A percentile compares a stretch with the other conserved stretches of the same genome.
phyloP scores from a whole-genome alignment of 225 moss, liverwort and hornwort species.

The Lunularia cruciata region DNA sequence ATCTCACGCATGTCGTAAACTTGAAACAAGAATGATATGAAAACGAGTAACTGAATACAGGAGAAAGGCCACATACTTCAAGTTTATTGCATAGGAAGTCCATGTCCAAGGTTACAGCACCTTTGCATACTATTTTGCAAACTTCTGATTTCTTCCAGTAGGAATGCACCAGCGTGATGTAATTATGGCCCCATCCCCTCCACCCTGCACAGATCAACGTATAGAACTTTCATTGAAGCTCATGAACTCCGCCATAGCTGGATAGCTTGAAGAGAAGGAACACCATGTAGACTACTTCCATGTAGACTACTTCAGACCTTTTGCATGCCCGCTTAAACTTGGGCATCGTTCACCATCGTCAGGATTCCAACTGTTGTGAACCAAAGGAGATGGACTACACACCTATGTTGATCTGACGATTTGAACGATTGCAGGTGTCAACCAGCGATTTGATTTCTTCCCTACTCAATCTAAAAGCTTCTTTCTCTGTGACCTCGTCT shows the following conservation, averaged over 20 bases:
- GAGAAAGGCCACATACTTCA: constrained; percentile 32
- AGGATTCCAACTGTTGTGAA: neutral
- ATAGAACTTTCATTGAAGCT: too few relatives aligned
- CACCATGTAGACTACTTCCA: too few relatives aligned
- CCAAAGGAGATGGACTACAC: neutral
- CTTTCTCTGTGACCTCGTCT: constrained; percentile 9
- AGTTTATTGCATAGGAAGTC: constrained; percentile 35
- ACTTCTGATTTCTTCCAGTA: constrained; percentile 41
- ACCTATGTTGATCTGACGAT: constrained; percentile 47
- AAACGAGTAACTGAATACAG: neutral
- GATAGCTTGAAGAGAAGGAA: too few relatives aligned
- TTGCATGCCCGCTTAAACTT: too few relatives aligned
- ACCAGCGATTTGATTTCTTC: constrained; percentile 27
- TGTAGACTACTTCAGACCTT: too few relatives aligned
- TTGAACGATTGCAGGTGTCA: constrained; percentile 21
- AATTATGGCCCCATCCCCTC: constrained; percentile 38
- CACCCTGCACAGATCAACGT: constrained; percentile 49
- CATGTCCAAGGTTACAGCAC: constrained; percentile 42
- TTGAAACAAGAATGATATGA: neutral
- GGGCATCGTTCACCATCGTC: too few relatives aligned
- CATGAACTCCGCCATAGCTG: too few relatives aligned
- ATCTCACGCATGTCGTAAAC: too few relatives aligned
- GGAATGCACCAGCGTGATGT: constrained; percentile 27
- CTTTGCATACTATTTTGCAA: constrained; percentile 49
- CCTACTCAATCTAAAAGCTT: constrained; percentile 16